Conservation (phyloP, 2,329 filamentous ascomycete genomes). For the Colletotrichum caudatum region DNA sequence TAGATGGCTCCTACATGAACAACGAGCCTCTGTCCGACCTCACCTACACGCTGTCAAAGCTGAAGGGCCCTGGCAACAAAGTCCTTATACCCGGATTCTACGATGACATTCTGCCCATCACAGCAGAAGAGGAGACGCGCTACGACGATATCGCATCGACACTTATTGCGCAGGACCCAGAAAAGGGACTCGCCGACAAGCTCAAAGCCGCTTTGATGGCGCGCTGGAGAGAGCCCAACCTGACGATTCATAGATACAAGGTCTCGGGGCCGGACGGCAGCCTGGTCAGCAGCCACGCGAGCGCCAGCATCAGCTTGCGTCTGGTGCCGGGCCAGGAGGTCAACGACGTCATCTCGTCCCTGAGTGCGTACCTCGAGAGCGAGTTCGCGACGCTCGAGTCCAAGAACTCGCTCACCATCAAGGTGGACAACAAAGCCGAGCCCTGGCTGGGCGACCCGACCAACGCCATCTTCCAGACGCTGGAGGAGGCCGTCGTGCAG, state of each 20-base stretch:
- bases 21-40: constrained; percentile 95
- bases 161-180: constrained; percentile 77
- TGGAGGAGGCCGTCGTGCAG: constrained; percentile 86
- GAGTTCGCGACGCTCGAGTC: constrained; percentile 82
- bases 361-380: constrained; percentile 75
- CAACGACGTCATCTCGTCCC: constrained; percentile 75
- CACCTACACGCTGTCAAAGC: constrained; percentile 81
- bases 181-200: constrained; percentile 68
- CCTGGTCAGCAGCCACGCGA: constrained; percentile 90
- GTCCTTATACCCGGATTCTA: constrained; percentile 92
- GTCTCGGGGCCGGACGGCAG: constrained; percentile 93
- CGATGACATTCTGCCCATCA: constrained; percentile 82
- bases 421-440: constrained; percentile 93
- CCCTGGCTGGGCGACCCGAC: constrained; percentile 94
- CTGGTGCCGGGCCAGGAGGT: constrained; percentile 95
- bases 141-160: constrained; percentile 88
- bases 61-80: constrained; percentile 84
- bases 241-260: constrained; percentile 94
- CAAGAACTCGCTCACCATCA: constrained; percentile 82
- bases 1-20: constrained; percentile 92
- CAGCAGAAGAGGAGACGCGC: constrained; percentile 78
- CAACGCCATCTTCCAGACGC: constrained; percentile 89
- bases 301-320: constrained; percentile 88
- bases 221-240: constrained; percentile 92
- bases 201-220: constrained; percentile 90